A percentile compares a stretch with the other conserved stretches of the same genome.
Evolutionary conservation across 1,284 basidiomycete genomes (phyloP).

Genomic region (Athelia psychrophila): DNA sequence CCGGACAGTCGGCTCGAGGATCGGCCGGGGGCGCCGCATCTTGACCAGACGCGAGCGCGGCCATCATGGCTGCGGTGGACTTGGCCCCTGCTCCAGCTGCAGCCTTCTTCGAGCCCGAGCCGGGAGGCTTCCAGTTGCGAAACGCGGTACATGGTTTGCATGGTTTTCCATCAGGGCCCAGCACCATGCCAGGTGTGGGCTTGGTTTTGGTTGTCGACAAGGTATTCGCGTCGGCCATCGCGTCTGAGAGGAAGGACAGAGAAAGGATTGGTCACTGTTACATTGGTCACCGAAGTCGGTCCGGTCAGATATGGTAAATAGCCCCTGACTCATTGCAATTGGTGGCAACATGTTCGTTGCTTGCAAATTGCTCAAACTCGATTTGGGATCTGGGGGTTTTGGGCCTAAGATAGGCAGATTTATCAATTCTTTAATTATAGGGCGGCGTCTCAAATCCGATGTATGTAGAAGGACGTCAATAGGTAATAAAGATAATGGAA

Average conservation of each 20-base stretch:
- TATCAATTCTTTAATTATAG: too few relatives aligned
- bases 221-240: not conserved
- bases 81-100: constrained; percentile 11
- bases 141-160: constrained; percentile 90
- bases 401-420: too few relatives aligned
- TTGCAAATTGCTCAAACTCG: too few relatives aligned
- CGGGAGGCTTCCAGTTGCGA: constrained; percentile 63
- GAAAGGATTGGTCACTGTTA: too few relatives aligned
- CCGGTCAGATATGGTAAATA: too few relatives aligned
- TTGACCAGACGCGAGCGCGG: constrained; percentile 36
- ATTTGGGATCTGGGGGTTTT: too few relatives aligned
- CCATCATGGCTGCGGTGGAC: constrained; percentile 37
- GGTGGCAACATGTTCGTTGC: too few relatives aligned
- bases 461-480: too few relatives aligned
- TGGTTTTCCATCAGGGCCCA: constrained; percentile 91
- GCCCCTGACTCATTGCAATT: too few relatives aligned
- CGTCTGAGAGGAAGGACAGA: not conserved
- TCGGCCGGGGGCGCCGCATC: constrained; percentile 23
- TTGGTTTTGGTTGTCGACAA: not conserved
- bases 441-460: too few relatives aligned
- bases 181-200: constrained; percentile 62
- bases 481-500: too few relatives aligned
- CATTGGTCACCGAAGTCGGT: too few relatives aligned
- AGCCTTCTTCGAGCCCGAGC: constrained; percentile 19
- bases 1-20: constrained; percentile 74